Percentiles rank a stretch among this genome's conserved stretches.
phyloP scores from a whole-genome alignment of 768 basidiomycete genomes.

The Xerocomellus amylosporus region DNA sequence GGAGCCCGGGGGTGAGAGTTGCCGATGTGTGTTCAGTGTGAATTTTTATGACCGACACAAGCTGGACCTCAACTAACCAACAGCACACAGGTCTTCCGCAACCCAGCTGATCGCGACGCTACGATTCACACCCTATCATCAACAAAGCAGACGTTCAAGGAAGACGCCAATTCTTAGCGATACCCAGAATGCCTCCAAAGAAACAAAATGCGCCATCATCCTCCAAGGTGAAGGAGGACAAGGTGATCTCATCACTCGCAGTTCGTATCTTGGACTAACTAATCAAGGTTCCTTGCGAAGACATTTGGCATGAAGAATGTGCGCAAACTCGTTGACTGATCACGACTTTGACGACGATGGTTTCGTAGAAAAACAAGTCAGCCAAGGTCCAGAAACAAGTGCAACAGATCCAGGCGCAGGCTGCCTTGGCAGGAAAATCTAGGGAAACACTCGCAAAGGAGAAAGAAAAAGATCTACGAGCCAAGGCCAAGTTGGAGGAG shows the following conservation, averaged over 20 bases:
- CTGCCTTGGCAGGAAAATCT: conserved; percentile 73
- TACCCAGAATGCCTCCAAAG: conserved; percentile 69
- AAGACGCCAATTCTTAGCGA: background rate
- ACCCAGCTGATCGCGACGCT: background rate
- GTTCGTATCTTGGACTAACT: conserved; percentile 23
- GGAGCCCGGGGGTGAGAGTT: background rate
- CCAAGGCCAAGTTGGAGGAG: conserved; percentile 73
- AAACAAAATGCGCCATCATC: conserved; percentile 55
- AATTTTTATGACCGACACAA: conserved; percentile 1
- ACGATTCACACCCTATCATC: background rate
- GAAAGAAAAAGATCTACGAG: conserved; percentile 74
- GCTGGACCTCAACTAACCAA: background rate
- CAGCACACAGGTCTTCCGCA: background rate
- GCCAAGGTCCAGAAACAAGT: conserved; percentile 88
- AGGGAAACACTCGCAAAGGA: conserved; percentile 79
- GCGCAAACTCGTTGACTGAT: conserved; percentile 29
- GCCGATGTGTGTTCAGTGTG: background rate
- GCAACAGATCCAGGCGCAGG: conserved; percentile 75
- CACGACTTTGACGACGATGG: conserved; percentile 4
- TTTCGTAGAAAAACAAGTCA: conserved; percentile 85
- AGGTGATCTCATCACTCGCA: conserved; percentile 45
- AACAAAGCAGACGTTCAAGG: background rate
- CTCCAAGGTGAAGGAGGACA: conserved; percentile 78
- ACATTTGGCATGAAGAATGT: conserved; percentile 91
- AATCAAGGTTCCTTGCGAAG: conserved; percentile 40